Evolutionary conservation across 2,329 filamentous ascomycete genomes (phyloP).

Genomic region (Fusarium torreyae): DNA sequence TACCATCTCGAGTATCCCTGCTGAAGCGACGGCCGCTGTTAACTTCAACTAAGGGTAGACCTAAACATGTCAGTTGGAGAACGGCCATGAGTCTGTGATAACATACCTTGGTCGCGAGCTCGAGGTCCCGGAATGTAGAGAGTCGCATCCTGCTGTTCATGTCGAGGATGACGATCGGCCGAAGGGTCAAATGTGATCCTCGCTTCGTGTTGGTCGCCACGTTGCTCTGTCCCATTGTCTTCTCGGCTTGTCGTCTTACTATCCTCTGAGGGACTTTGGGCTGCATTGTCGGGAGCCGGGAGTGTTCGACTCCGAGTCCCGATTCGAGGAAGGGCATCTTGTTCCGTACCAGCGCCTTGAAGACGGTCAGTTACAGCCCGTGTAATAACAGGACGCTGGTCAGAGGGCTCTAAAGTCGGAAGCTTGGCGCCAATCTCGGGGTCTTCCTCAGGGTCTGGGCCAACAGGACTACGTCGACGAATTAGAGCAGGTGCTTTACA

Average conservation of each 20-base stretch:
- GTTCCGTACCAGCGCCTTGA: conserved; percentile 1
- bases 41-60: conserved; percentile 50
- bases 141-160: conserved; percentile 46
- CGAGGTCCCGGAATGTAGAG: conserved; percentile 54
- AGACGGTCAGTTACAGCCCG: conserved; percentile 25
- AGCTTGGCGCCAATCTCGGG: conserved; percentile 17
- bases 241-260: background rate
- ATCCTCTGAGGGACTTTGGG: background rate
- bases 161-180: conserved; percentile 46
- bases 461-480: conserved; percentile 12
- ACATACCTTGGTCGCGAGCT: conserved; percentile 52
- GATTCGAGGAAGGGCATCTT: conserved; percentile 27
- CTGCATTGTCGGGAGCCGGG: conserved; percentile 16
- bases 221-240: conserved; percentile 10
- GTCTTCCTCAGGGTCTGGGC: conserved; percentile 22
- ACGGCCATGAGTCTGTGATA: background rate
- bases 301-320: conserved; percentile 31
- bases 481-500: conserved; percentile 38
- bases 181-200: conserved; percentile 52
- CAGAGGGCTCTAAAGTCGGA: conserved; percentile 4
- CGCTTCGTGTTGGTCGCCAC: conserved; percentile 11
- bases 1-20: conserved; percentile 42
- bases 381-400: conserved; percentile 12
- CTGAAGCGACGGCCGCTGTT: conserved; percentile 38
- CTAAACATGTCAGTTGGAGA: conserved; percentile 32